Evolutionary conservation across 2,329 filamentous ascomycete genomes (phyloP), one percentile per base, ranked within the genome.

Genomic region (Curvularia eragrostidis): DNA sequence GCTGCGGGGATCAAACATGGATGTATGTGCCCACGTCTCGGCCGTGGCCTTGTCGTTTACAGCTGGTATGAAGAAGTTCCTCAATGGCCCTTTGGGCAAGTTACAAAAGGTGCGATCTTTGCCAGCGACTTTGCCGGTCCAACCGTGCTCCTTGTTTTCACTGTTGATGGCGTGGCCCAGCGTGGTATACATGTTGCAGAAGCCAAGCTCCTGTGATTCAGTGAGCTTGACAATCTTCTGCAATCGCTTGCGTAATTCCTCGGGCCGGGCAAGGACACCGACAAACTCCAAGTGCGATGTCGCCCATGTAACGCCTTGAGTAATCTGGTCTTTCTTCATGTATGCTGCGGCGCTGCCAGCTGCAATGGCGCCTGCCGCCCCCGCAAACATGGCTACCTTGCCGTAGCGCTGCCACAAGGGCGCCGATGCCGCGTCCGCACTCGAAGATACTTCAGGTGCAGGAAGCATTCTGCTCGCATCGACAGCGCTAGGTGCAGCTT

Each of bases 221-320:
- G 87, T 83, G 19, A 93, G 79, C 57, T 83, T 81, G n/a, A 85
- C 82, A 74, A 97, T 82, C 59, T 81, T 84, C n/a, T 82, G 79
- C 9, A 97, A 83, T 30, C 95, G 87, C 70, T 87, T 85, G 66
- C 88, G 87, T 63, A 98, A 81, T 71, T 97, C 93, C 67, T 93
- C 90, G 4, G 87, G 87, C n/a, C 91, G 87, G 47, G 91, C 90
- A 7, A 99, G 84, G 70, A 92, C 96, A 2, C 93, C 92, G 1
- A 98, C 91, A 70, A 98, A 99, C 75, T 95, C 91, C 24, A 99
- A 86, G 77, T 99, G 95, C 34, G 91, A 95, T 15, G 89, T 87
- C 13, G 91, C 91, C 93, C 93, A 98, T 9, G 82, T 82, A 80
- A 89, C 89, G 7, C 93, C 90, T 58, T 89, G 84, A 2, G 84